phyloP scores from a whole-genome alignment of 106 monocot genomes.

The Xerophyta viscosa region DNA sequence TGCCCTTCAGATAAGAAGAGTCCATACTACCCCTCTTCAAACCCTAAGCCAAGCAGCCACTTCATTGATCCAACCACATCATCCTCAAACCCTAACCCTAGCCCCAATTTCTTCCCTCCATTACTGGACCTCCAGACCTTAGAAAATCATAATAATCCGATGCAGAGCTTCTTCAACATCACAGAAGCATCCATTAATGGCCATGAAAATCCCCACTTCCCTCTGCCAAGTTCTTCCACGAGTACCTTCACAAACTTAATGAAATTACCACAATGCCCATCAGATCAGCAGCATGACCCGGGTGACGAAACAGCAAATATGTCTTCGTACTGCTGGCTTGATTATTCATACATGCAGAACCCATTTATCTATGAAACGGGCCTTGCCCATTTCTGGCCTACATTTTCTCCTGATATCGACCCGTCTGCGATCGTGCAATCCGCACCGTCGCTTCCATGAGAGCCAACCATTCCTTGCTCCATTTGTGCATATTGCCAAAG shows the following conservation, averaged over 20 bases:
- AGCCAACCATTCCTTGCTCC: too few species aligned
- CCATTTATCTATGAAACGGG: conserved; percentile 30
- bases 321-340: conserved; percentile 22
- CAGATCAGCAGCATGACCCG: not conserved
- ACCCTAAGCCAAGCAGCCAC: conserved; percentile 11
- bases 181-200: not conserved
- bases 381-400: not conserved
- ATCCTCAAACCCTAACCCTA: not conserved
- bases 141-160: conserved; percentile 34
- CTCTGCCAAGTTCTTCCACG: not conserved
- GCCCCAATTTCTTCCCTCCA: conserved; percentile 4
- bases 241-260: not conserved
- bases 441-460: conserved; percentile 18
- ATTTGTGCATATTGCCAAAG: too few species aligned
- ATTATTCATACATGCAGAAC: conserved; percentile 25
- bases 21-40: conserved; percentile 14
- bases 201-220: not conserved
- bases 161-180: conserved; percentile 25
- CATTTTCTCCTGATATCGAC: conserved; percentile 5
- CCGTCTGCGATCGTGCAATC: conserved; percentile 6
- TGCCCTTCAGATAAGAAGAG: conserved; percentile 41
- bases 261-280: conserved; percentile 6
- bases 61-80: conserved; percentile 9
- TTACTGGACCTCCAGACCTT: conserved; percentile 27
- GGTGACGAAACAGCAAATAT: not conserved